These are phyloP conservation scores for Annona squamosa DNA, from an alignment of 164 flowering plant genomes.

Conservation along the genomic window DNA sequence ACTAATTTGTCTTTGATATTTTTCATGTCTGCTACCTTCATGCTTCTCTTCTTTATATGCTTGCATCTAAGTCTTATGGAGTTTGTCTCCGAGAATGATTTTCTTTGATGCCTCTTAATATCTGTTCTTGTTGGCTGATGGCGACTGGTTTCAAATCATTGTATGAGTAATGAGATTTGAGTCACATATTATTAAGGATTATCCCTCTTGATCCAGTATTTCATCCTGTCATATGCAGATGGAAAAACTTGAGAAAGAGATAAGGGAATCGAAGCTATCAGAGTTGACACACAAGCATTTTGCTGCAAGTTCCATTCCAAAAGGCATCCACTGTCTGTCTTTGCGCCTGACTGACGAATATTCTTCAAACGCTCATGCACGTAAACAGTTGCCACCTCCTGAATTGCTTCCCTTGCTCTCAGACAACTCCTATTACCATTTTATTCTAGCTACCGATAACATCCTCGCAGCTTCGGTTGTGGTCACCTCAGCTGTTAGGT, in stretches of 20 bases:
- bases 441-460: constrained; percentile 83
- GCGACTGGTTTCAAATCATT: not conserved
- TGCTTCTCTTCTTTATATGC: not conserved
- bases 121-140: too few relatives aligned
- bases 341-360: constrained; percentile 94
- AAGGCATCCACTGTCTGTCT: constrained; percentile 87
- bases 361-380: constrained; percentile 95
- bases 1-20: too few relatives aligned
- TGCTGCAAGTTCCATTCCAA: constrained; percentile 90
- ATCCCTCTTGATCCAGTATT: not conserved
- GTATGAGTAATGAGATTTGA: not conserved
- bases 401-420: constrained; percentile 86
- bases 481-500: constrained; percentile 73
- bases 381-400: constrained; percentile 90
- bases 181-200: not conserved
- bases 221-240: constrained; percentile 37
- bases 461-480: constrained; percentile 97
- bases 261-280: constrained; percentile 67
- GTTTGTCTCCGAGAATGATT: not conserved
- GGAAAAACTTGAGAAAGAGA: constrained; percentile 79
- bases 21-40: too few relatives aligned
- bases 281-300: constrained; percentile 95
- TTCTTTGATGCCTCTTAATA: not conserved
- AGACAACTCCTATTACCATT: constrained; percentile 80
- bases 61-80: not conserved